Evolutionary conservation across 768 basidiomycete genomes (phyloP).

Genomic region (Zangia roseola): DNA sequence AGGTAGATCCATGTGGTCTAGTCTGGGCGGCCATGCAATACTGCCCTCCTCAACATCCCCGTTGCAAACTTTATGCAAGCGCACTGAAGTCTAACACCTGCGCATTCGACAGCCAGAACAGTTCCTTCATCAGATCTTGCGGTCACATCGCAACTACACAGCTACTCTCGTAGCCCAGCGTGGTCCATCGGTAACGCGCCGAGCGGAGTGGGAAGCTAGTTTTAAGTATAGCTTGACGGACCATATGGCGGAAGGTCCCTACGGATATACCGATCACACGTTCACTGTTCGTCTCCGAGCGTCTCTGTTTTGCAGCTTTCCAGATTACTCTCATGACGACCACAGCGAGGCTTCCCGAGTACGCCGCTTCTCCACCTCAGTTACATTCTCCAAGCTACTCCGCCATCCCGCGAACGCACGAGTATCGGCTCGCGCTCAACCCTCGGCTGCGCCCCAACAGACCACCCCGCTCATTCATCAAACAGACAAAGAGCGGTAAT

Average conservation of each 20-base stretch:
- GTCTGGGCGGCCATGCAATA: neutral
- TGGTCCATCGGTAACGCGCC: slow-evolving; percentile 12
- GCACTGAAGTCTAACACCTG: neutral
- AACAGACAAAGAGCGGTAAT: slow-evolving; percentile 55
- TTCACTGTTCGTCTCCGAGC: slow-evolving; percentile 8
- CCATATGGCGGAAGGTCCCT: slow-evolving; percentile 28
- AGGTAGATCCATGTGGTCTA: slow-evolving; percentile 8
- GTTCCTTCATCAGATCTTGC: neutral
- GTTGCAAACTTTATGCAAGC: neutral
- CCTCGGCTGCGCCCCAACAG: slow-evolving; percentile 37
- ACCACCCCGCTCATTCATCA: slow-evolving; percentile 51
- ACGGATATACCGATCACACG: slow-evolving; percentile 19
- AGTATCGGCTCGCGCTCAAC: slow-evolving; percentile 51
- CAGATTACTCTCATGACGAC: slow-evolving; percentile 51
- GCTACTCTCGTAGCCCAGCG: neutral
- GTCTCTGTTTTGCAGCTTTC: slow-evolving; percentile 12
- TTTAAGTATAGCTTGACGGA: slow-evolving; percentile 32
- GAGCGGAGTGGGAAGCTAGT: slow-evolving; percentile 33
- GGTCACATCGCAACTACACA: neutral
- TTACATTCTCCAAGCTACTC: slow-evolving; percentile 51
- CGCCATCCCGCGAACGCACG: slow-evolving; percentile 50
- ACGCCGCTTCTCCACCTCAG: slow-evolving; percentile 36
- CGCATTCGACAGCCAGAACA: neutral
- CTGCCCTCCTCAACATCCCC: too few relatives aligned
- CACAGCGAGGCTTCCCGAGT: slow-evolving; percentile 52